Conservation (phyloP, 805 yeast genomes). For the Vanderwaltozyma polyspora region DNA sequence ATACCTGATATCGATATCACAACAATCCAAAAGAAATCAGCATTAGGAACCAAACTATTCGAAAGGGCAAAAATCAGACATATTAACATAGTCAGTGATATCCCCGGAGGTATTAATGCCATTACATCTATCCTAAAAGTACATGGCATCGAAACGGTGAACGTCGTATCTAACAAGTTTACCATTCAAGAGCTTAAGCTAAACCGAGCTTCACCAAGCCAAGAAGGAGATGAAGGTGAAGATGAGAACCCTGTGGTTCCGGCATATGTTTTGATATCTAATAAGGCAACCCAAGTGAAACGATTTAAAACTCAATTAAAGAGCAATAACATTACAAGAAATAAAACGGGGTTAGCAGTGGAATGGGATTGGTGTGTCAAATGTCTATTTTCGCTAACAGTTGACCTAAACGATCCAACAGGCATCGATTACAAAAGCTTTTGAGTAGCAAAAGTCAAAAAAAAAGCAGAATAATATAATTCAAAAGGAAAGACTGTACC, state of each 20-base stretch:
- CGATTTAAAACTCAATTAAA: constrained; percentile 12
- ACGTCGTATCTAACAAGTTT: constrained; percentile 13
- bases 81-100: constrained; percentile 18
- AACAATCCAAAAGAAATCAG: constrained; percentile 11
- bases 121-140: constrained; percentile 17
- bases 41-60: constrained; percentile 15
- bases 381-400: constrained; percentile 18
- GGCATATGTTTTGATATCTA: constrained; percentile 19
- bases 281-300: constrained; percentile 22
- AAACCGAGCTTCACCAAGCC: constrained; percentile 3
- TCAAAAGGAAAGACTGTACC: no score
- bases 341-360: constrained; percentile 14
- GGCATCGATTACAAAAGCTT: constrained; percentile 8
- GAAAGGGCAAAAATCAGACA: constrained; percentile 14
- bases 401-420: constrained; percentile 3
- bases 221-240: background rate
- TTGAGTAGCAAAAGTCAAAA: no score
- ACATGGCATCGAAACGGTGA: constrained; percentile 19
- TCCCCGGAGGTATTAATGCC: constrained; percentile 20
- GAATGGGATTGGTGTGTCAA: constrained; percentile 28
- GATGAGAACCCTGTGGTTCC: background rate
- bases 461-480: no score
- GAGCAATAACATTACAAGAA: constrained; percentile 1
- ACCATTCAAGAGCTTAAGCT: constrained; percentile 8
- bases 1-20: constrained; percentile 23